These are phyloP conservation scores for Quercus lobata DNA, from an alignment of 331 rosid species.

Conservation along the genomic window DNA sequence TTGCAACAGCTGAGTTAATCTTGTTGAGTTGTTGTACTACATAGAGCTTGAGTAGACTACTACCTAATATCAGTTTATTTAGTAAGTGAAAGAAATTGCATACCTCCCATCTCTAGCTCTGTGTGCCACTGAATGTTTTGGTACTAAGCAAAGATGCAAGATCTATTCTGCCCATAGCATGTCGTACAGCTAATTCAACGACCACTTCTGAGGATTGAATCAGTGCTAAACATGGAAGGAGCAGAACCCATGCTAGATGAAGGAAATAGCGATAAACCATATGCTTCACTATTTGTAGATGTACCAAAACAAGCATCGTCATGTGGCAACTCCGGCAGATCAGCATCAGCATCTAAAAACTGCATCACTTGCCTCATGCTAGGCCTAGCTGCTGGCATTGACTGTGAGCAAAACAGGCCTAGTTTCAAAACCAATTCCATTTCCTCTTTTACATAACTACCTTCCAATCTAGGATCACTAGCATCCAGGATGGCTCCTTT, in stretches of 20 bases:
- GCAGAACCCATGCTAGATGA: not conserved
- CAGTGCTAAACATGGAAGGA: not conserved
- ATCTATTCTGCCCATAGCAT: too few relatives aligned
- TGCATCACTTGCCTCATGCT: too few relatives aligned
- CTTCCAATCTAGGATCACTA: not conserved
- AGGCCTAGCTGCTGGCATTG: not conserved
- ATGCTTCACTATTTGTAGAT: not conserved
- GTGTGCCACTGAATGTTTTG: too few relatives aligned
- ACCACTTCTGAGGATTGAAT: not conserved
- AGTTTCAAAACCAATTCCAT: constrained; percentile 37
- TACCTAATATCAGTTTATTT: too few relatives aligned
- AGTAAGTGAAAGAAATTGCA: too few relatives aligned
- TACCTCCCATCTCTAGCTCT: too few relatives aligned
- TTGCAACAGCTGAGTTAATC: not conserved
- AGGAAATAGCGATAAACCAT: not conserved
- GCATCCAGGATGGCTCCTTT: constrained; percentile 32
- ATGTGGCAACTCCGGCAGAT: too few relatives aligned
- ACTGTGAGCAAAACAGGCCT: constrained; percentile 40
- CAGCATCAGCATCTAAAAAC: too few relatives aligned
- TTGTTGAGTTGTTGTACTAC: not conserved
- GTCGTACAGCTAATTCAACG: too few relatives aligned
- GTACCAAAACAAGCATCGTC: too few relatives aligned
- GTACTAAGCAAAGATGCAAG: too few relatives aligned
- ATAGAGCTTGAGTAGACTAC: too few relatives aligned
- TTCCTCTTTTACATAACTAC: constrained; percentile 24